phyloP scores from a whole-genome alignment of 2,329 filamentous ascomycete genomes.

The Fusarium sp. region DNA sequence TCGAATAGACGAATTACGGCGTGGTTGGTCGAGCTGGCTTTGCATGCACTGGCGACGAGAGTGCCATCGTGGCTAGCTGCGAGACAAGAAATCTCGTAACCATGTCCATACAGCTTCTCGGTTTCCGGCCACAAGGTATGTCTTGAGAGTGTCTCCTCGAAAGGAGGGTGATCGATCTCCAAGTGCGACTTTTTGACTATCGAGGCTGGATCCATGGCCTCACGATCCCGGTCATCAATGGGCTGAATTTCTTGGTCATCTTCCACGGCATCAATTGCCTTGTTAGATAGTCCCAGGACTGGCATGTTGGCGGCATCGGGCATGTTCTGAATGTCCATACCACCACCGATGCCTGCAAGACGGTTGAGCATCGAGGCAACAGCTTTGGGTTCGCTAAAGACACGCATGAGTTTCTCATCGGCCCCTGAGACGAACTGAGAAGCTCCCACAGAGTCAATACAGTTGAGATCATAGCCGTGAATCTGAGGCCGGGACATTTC shows the following conservation, averaged over 20 bases:
- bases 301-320: conserved; percentile 95
- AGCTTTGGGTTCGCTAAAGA: conserved; percentile 88
- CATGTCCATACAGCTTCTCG: conserved; percentile 97
- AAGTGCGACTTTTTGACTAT: conserved; percentile 68
- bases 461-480: conserved; percentile 97
- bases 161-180: conserved; percentile 75
- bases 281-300: conserved; percentile 94
- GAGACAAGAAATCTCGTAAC: conserved; percentile 92
- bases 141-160: conserved; percentile 88
- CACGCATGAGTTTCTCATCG: conserved; percentile 96
- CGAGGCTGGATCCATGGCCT: conserved; percentile 63
- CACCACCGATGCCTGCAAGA: conserved; percentile 68
- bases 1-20: conserved; percentile 94
- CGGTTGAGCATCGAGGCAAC: conserved; percentile 77
- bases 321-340: conserved; percentile 55
- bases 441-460: conserved; percentile 77
- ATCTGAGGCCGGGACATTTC: conserved; percentile 96
- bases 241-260: conserved; percentile 56
- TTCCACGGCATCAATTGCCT: conserved; percentile 74
- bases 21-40: conserved; percentile 90
- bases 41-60: conserved; percentile 89
- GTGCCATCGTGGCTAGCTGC: conserved; percentile 77
- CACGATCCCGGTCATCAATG: conserved; percentile 58
- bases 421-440: conserved; percentile 91
- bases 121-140: conserved; percentile 95